Evolutionary conservation across 2,329 filamentous ascomycete genomes (phyloP).

Genomic region (Chaetomiaceae sp.): DNA sequence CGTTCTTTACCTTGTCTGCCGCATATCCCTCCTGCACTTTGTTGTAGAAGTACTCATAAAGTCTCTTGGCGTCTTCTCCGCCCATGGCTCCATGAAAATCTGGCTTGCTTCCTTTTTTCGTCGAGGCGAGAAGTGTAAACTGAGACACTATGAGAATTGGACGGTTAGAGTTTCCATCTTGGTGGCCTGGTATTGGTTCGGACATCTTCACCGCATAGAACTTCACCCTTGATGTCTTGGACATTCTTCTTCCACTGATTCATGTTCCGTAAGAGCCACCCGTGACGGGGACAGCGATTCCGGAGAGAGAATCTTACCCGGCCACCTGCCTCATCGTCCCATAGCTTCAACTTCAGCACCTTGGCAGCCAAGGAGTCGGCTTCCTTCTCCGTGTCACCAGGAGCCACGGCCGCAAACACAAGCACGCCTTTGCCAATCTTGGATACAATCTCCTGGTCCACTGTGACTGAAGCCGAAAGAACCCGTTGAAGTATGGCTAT

Average conservation of each 20-base stretch:
- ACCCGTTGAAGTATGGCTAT: constrained; percentile 89
- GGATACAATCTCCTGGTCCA: constrained; percentile 85
- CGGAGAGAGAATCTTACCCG: constrained; percentile 47
- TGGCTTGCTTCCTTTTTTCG: constrained; percentile 94
- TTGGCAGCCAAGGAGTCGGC: constrained; percentile 78
- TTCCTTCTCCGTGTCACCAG: constrained; percentile 86
- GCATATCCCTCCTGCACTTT: constrained; percentile 70
- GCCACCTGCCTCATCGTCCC: constrained; percentile 74
- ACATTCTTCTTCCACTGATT: constrained; percentile 85
- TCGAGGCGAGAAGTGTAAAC: constrained; percentile 87
- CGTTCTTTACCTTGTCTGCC: constrained; percentile 77
- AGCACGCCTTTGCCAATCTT: constrained; percentile 86
- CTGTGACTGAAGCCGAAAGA: constrained; percentile 89
- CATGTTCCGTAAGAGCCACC: constrained; percentile 13
- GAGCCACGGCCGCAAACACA: constrained; percentile 86
- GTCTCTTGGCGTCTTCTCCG: constrained; percentile 68
- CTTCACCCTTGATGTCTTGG: constrained; percentile 80
- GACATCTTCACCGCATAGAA: constrained; percentile 73
- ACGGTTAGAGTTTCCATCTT: constrained; percentile 2
- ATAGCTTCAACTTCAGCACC: constrained; percentile 83
- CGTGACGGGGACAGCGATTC: neutral
- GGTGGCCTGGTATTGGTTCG: neutral
- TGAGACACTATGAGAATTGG: constrained; percentile 75
- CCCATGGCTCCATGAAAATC: constrained; percentile 87
- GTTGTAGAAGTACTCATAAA: constrained; percentile 80